Evolutionary conservation across 345 rosid genomes (phyloP).

Genomic region (Gossypium rotundifolium): DNA sequence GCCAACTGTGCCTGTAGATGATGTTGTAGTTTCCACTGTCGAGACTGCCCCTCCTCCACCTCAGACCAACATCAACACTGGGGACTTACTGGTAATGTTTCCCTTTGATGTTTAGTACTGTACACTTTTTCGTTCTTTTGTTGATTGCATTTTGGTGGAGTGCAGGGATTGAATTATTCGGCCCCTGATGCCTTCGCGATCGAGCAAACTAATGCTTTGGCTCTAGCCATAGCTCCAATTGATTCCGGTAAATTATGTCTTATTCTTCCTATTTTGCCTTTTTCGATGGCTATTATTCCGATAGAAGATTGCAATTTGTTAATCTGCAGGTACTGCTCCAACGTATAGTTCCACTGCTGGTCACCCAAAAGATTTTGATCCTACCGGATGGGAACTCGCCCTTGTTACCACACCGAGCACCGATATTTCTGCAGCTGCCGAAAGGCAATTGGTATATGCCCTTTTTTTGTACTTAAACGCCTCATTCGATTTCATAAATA

Average conservation of each 20-base stretch:
- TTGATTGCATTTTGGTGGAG: constrained; percentile 1
- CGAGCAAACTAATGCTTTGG: constrained; percentile 82
- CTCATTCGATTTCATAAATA: background rate
- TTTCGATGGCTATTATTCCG: background rate
- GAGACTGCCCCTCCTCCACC: constrained; percentile 48
- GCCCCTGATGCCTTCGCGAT: constrained; percentile 59
- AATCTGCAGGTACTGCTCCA: constrained; percentile 38
- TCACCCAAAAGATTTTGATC: constrained; percentile 63
- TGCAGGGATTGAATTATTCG: constrained; percentile 59
- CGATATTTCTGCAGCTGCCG: constrained; percentile 69
- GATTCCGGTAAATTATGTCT: constrained; percentile 42
- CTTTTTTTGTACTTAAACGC: background rate
- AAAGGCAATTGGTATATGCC: constrained; percentile 85
- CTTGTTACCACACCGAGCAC: constrained; percentile 71
- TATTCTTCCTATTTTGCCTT: background rate
- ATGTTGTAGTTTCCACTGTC: constrained; percentile 32
- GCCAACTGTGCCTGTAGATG: constrained; percentile 38
- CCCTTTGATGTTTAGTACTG: background rate
- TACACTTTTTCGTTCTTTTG: background rate
- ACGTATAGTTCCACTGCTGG: constrained; percentile 43
- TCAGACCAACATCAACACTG: constrained; percentile 51
- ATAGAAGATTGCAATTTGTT: background rate
- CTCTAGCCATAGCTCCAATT: constrained; percentile 73
- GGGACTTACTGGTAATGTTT: constrained; percentile 68
- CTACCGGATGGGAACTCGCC: constrained; percentile 93